Evolutionary conservation across 345 rosid species (phyloP).

Genomic region (Ceriops tagal): DNA sequence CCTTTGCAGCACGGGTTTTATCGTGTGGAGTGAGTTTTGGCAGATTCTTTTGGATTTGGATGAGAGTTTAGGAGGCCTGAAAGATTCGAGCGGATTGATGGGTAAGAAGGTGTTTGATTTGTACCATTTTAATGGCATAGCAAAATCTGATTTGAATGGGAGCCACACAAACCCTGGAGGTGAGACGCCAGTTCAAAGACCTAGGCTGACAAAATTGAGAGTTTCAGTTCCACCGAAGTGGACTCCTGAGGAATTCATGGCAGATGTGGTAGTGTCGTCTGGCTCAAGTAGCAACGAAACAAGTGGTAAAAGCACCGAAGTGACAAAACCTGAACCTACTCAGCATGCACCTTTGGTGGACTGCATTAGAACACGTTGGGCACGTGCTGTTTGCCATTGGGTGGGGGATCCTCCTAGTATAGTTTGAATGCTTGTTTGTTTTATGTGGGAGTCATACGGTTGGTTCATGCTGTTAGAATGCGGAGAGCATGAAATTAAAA

Average conservation of each 20-base stretch:
- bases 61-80: slow-evolving; percentile 71
- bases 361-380: slow-evolving; percentile 91
- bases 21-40: slow-evolving; percentile 99
- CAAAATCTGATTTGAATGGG: slow-evolving; percentile 84
- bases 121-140: slow-evolving; percentile 95
- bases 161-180: slow-evolving; percentile 48
- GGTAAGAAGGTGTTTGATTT: slow-evolving; percentile 95
- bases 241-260: slow-evolving; percentile 95
- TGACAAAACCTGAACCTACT: slow-evolving; percentile 58
- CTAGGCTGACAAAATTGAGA: slow-evolving; percentile 84
- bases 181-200: slow-evolving; percentile 72
- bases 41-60: slow-evolving; percentile 81
- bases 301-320: slow-evolving; percentile 48
- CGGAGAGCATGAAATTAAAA: neutral
- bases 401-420: slow-evolving; percentile 94
- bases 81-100: slow-evolving; percentile 89
- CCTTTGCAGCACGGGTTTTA: slow-evolving; percentile 70
- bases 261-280: slow-evolving; percentile 48
- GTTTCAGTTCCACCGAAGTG: slow-evolving; percentile 99
- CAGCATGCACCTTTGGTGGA: slow-evolving; percentile 97
- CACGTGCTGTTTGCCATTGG: slow-evolving; percentile 91
- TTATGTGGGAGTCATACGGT: neutral
- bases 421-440: slow-evolving; percentile 44
- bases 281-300: slow-evolving; percentile 36
- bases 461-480: slow-evolving; percentile 3